A percentile compares a stretch with the other conserved stretches of the same genome.
Conservation (phyloP, 768 basidiomycete genomes). For the Pilatotrama ljubarskyi region DNA sequence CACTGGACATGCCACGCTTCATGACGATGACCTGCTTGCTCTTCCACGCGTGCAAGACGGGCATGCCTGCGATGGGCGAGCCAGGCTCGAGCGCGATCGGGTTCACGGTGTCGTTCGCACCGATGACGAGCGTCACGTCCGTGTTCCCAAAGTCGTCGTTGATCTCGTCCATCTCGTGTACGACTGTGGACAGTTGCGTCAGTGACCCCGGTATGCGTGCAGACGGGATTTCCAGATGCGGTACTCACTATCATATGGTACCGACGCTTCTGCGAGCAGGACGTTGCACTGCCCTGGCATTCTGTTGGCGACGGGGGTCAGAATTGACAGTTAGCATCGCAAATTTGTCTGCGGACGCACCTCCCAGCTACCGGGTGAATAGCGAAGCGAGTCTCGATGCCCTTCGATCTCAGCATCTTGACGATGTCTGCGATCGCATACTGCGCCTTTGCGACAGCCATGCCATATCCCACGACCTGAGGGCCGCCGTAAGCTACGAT, state of each 20-base stretch:
- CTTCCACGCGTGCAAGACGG: slow-evolving; percentile 91
- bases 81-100: slow-evolving; percentile 87
- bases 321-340: not conserved
- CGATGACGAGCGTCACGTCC: slow-evolving; percentile 88
- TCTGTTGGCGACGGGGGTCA: slow-evolving; percentile 35
- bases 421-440: slow-evolving; percentile 75
- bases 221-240: not conserved
- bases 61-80: slow-evolving; percentile 90
- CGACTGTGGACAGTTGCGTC: slow-evolving; percentile 50
- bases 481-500: not conserved
- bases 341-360: not conserved
- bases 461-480: slow-evolving; percentile 83
- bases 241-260: slow-evolving; percentile 81
- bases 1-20: slow-evolving; percentile 89
- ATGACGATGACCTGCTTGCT: slow-evolving; percentile 90
- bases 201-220: not conserved
- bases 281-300: slow-evolving; percentile 96
- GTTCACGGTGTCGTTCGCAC: slow-evolving; percentile 91
- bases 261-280: slow-evolving; percentile 86
- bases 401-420: slow-evolving; percentile 67
- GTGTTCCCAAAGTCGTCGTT: slow-evolving; percentile 90
- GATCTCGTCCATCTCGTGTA: slow-evolving; percentile 93
- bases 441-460: slow-evolving; percentile 92
- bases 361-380: slow-evolving; percentile 86
- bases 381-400: slow-evolving; percentile 79